phyloP scores from a whole-genome alignment of 2,329 filamentous ascomycete genomes.

The Cladosporium sp. region DNA sequence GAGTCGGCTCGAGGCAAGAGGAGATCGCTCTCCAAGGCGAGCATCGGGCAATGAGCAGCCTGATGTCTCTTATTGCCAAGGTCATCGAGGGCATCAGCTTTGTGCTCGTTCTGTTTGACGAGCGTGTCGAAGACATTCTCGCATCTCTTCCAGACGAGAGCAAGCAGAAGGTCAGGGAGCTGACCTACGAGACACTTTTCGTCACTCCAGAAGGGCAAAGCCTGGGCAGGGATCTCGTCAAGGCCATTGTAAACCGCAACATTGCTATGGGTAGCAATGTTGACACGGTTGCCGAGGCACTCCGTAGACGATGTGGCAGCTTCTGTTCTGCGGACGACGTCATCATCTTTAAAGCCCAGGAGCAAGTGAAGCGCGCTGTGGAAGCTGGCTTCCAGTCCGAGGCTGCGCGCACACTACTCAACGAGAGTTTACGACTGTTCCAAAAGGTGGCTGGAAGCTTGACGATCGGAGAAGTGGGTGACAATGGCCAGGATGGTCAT shows the following conservation, averaged over 20 bases:
- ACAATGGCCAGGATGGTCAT: constrained; percentile 50
- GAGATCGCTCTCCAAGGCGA: constrained; percentile 90
- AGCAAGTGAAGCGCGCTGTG: constrained; percentile 81
- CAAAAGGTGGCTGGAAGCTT: constrained; percentile 80
- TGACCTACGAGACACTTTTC: constrained; percentile 87
- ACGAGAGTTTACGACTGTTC: constrained; percentile 84
- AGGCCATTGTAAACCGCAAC: constrained; percentile 95
- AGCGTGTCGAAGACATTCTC: constrained; percentile 84
- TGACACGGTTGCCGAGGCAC: constrained; percentile 91
- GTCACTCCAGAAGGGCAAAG: constrained; percentile 73
- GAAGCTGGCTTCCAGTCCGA: constrained; percentile 72
- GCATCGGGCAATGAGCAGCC: constrained; percentile 81
- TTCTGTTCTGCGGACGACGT: constrained; percentile 98
- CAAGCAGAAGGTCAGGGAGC: constrained; percentile 61
- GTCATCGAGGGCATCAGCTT: constrained; percentile 97
- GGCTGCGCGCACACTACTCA: constrained; percentile 69
- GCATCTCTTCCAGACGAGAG: constrained; percentile 64
- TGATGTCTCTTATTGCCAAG: constrained; percentile 78
- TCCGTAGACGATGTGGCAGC: constrained; percentile 84
- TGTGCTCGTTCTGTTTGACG: constrained; percentile 88
- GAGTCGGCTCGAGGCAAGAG: constrained; percentile 75
- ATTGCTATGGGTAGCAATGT: constrained; percentile 96
- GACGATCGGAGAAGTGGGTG: constrained; percentile 43
- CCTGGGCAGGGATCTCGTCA: constrained; percentile 87
- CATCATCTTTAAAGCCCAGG: constrained; percentile 96